Evolutionary conservation across 768 basidiomycete genomes (phyloP).

Genomic region (Tulasnella sp.): DNA sequence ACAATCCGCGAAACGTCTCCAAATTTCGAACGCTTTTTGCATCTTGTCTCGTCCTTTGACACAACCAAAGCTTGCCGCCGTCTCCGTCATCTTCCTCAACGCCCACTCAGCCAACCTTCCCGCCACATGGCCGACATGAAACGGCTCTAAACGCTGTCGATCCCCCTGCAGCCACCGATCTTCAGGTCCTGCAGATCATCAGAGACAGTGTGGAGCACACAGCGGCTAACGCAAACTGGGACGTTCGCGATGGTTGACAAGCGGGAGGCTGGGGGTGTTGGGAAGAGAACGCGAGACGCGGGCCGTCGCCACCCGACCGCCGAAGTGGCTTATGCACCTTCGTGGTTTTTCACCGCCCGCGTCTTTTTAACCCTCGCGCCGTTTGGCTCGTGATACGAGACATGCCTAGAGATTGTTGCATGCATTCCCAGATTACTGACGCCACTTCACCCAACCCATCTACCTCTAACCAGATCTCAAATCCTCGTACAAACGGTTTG

Average conservation of each 20-base stretch:
- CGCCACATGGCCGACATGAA: neutral
- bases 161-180: slow-evolving; percentile 6
- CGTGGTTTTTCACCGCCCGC: neutral
- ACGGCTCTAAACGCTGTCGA: neutral
- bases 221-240: neutral
- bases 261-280: neutral
- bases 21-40: neutral
- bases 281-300: neutral
- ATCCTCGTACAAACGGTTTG: slow-evolving; percentile 10
- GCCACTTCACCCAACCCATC: neutral
- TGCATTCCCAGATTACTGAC: neutral
- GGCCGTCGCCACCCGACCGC: neutral
- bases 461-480: neutral
- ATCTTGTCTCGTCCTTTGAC: neutral
- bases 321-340: neutral
- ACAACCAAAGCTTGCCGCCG: neutral
- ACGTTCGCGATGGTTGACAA: slow-evolving; percentile 1
- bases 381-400: neutral
- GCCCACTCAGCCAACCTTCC: neutral
- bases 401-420: neutral
- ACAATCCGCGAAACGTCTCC: neutral
- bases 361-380: neutral
- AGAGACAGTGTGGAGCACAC: neutral
- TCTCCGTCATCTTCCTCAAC: slow-evolving; percentile 8
- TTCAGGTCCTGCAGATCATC: slow-evolving; percentile 3